Conservation (phyloP, 1,139 yeast genomes). For the Geotrichum reessii region DNA sequence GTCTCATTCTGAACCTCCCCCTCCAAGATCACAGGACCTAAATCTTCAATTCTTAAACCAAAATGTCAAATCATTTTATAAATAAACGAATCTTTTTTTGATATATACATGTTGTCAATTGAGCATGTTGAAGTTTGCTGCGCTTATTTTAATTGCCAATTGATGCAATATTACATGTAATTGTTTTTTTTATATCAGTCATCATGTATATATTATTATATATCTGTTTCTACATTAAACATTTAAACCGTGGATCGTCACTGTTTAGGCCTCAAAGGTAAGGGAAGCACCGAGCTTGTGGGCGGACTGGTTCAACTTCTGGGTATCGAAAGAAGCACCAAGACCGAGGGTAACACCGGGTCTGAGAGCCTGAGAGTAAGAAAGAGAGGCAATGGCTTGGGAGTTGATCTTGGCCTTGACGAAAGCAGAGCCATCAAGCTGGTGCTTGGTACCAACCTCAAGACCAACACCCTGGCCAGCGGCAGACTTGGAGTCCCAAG, state of each 20-base stretch:
- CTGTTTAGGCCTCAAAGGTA: constrained; percentile 73
- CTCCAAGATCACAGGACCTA: too few species aligned
- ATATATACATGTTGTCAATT: too few species aligned
- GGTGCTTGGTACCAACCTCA: constrained; percentile 95
- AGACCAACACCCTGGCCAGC: constrained; percentile 60
- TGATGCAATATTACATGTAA: not conserved
- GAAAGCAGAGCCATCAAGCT: constrained; percentile 77
- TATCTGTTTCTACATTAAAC: not conserved
- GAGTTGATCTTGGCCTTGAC: constrained; percentile 97
- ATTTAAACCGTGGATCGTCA: not conserved
- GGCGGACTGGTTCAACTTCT: constrained; percentile 93
- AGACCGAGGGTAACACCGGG: constrained; percentile 97
- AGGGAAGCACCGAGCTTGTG: constrained; percentile 96
- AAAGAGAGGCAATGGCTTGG: constrained; percentile 89
- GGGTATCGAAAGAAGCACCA: constrained; percentile 95
- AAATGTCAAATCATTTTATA: too few species aligned
- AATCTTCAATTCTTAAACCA: too few species aligned
- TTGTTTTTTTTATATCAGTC: not conserved
- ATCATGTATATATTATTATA: not conserved
- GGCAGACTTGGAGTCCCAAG: constrained; percentile 85
- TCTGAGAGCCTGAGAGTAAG: constrained; percentile 92
- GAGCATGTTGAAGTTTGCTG: too few species aligned
- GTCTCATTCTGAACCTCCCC: too few species aligned
- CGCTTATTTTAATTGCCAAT: not conserved
- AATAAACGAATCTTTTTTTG: too few species aligned